These are phyloP conservation scores for Chlorella sp. DNA, from an alignment of 139 green algal species.

Conservation along the genomic window DNA sequence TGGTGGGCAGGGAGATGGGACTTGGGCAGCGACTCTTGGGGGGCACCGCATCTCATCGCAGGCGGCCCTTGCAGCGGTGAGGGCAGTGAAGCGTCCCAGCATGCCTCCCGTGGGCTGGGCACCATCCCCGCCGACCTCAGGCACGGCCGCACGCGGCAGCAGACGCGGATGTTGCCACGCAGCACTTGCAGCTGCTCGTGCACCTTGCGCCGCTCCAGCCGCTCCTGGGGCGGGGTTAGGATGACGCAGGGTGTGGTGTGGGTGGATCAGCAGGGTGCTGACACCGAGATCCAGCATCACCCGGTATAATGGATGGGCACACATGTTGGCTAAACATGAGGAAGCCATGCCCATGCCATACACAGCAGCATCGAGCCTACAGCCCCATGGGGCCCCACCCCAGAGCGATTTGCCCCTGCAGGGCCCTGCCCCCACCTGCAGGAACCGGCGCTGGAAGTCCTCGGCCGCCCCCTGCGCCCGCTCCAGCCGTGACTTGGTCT, in stretches of 20 bases:
- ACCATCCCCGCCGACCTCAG: background rate
- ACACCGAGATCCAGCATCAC: background rate
- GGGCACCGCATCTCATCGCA: background rate
- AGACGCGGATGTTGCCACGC: slow-evolving; percentile 77
- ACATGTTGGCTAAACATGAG: no score
- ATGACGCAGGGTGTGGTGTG: background rate
- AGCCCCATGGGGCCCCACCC: no score
- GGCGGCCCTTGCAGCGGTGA: background rate
- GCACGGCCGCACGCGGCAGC: slow-evolving; percentile 58
- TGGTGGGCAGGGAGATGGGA: background rate
- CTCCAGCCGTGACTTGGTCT: slow-evolving; percentile 41
- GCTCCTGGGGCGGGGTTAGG: slow-evolving; percentile 56
- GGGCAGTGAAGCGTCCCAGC: background rate
- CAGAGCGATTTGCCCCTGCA: no score
- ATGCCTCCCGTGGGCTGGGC: background rate
- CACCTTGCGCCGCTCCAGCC: slow-evolving; percentile 56
- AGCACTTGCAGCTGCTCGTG: slow-evolving; percentile 59
- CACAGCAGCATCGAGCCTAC: background rate
- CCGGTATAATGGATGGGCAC: no score
- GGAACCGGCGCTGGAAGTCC: slow-evolving; percentile 44
- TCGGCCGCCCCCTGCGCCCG: slow-evolving; percentile 31
- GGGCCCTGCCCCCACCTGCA: slow-evolving; percentile 13
- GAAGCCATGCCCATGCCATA: background rate
- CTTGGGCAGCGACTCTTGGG: background rate
- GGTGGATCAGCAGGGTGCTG: no score